Conservation (phyloP, 257 asterid species). For the Forsythia suspensa region DNA sequence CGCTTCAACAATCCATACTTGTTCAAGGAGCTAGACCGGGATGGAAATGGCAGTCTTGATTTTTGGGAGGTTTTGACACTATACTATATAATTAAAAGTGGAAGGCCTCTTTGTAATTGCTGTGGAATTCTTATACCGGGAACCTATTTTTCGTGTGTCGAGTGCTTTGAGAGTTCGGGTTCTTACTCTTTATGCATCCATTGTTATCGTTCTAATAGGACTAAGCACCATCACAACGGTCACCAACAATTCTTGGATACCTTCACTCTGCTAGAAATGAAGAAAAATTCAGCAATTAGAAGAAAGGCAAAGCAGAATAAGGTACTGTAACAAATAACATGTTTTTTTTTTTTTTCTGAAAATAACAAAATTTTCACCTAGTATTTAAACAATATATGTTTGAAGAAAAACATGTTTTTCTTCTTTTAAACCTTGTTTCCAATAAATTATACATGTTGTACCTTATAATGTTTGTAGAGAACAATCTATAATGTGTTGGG, state of each 20-base stretch:
- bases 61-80: conserved; percentile 33
- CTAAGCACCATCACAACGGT: conserved; percentile 22
- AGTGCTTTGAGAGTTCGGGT: conserved; percentile 21
- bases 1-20: conserved; percentile 6
- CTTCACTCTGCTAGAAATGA: conserved; percentile 20
- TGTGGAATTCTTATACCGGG: conserved; percentile 25
- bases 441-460: no score
- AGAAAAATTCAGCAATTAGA: background rate
- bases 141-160: conserved; percentile 32
- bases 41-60: conserved; percentile 21
- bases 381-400: no score
- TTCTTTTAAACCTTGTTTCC: no score
- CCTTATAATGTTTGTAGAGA: no score
- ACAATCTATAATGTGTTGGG: no score
- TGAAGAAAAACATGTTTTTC: background rate
- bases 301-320: background rate
- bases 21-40: conserved; percentile 26
- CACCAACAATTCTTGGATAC: conserved; percentile 37
- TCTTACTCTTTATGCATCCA: conserved; percentile 22
- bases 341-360: background rate
- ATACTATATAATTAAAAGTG: conserved; percentile 32
- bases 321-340: background rate
- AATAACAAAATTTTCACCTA: background rate
- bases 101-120: conserved; percentile 34
- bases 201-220: conserved; percentile 27